phyloP scores from a whole-genome alignment of 2,329 filamentous ascomycete species.

The Trichothecium sympodiale region DNA sequence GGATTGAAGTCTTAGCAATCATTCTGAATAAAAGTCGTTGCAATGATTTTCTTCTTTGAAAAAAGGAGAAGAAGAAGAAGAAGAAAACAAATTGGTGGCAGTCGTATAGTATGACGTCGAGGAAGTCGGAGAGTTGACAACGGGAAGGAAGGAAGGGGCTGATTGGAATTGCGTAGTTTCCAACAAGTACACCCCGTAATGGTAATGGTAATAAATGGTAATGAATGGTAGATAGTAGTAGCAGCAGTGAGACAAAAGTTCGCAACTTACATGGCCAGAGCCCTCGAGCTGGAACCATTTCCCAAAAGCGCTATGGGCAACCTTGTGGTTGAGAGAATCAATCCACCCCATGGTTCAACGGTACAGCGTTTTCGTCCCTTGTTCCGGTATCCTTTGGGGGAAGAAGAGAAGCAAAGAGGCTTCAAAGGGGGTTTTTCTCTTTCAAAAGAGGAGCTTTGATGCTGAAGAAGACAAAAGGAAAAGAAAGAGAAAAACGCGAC shows the following conservation, averaged over 20 bases:
- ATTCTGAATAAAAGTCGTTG: not conserved
- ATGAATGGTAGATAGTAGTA: slow-evolving; percentile 1
- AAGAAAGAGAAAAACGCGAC: not conserved
- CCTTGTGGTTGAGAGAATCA: slow-evolving; percentile 38
- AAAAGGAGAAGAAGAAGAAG: not conserved
- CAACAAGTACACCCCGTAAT: too few relatives aligned
- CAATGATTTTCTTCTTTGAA: not conserved
- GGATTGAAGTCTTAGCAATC: not conserved
- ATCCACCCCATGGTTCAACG: slow-evolving; percentile 33
- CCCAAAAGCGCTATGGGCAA: slow-evolving; percentile 57
- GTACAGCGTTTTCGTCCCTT: too few relatives aligned
- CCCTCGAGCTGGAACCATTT: slow-evolving; percentile 72
- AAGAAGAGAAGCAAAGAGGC: too few relatives aligned
- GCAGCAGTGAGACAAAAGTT: not conserved
- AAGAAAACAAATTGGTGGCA: not conserved
- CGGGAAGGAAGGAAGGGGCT: not conserved
- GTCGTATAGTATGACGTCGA: not conserved
- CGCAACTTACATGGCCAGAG: slow-evolving; percentile 61
- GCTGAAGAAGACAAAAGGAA: not conserved
- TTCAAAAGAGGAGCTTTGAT: too few relatives aligned
- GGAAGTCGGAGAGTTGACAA: too few relatives aligned
- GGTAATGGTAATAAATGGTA: too few relatives aligned
- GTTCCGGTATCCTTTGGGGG: too few relatives aligned
- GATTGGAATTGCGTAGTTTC: too few relatives aligned
- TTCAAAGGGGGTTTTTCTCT: too few relatives aligned